Base-by-base conservation (phyloP, 1,284 basidiomycete species). In the Cryptococcus sp. region DNA sequence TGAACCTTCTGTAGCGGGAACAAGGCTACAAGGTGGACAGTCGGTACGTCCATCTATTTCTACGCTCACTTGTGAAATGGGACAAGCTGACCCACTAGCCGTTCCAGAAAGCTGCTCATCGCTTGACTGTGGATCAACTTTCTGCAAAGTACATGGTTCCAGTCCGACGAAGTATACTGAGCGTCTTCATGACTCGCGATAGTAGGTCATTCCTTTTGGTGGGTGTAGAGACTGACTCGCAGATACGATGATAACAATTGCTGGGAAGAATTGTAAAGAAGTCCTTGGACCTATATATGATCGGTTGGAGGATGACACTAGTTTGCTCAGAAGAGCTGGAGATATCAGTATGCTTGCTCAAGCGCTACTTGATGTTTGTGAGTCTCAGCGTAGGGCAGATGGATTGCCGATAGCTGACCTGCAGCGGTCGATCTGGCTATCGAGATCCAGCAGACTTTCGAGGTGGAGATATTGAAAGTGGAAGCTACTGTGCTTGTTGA, bases 331-430 rank as follows among this genome's bases (percentile, higher is more conserved):
- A 36, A 53, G 70, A 25, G 69, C 68, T 2, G 70, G 65, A 13
- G 74, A 76, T 59, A 66, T 68, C 23, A 73, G 71, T 49, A 74
- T 76, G 74, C 61, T 76, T 9, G 63, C 66, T n/a, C 63, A 76
- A 47, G 74, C 71, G 7, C 55, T 76, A 2, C 52, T 76, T 34
- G 74, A 76, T 52, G 64, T 70, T 21, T 61, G 69, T 69, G 46
- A 63, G 70, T 62, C 28, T n/a, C n/a, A n/a, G n/a, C n/a, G n/a
- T n/a, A n/a, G n/a, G n/a, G n/a, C n/a, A n/a, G n/a, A n/a, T n/a
- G n/a, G n/a, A n/a, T n/a, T n/a, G n/a, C n/a, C n/a, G n/a, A 11
- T 28, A 4, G 11, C 28, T 28, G 41, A 19, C 14, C 7, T 2
- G 32, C 34, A 72, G 73, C 64, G 16, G 74, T 67, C 28, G 48